Evolutionary conservation across 1,139 yeast genomes (phyloP), one percentile per base, ranked within the genome.

Genomic region (Candida sp.): DNA sequence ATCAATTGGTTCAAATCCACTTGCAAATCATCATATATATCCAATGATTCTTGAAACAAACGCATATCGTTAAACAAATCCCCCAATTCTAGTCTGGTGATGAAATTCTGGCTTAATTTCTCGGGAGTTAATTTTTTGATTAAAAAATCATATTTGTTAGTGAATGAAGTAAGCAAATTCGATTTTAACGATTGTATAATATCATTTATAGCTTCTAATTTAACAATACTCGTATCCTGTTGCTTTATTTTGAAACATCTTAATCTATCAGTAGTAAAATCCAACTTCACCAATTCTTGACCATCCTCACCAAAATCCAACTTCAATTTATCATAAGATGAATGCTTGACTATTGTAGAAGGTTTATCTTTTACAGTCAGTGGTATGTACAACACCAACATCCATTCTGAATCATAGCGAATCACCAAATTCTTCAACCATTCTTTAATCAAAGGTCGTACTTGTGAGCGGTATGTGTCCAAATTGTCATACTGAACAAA

Each of bases 401-500:
- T 68, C 87, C 93, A 86, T 46, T 84, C 87, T 7, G 82, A 47
- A 69, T 65, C 36, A 55, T 62, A 36, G 56, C 63, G 43, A 58
- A 67, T 39, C 7, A 84, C 78, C 41, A 75, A 64, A 15, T 74
- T 65, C 41, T 72, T 70, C 32, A 87, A 68, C 99, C 99, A 93
- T 55, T 87, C 95, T 43, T 77, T 74, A 27, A 91, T 79, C 54
- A 89, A 70, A 1, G 95, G 95, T 39, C 99, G 75, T 0, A 85
- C 90, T 53, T 84, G 87, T 1, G 84, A 66, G 50, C 95, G 73
- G 61, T 93, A 93, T 2, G 79, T 79, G 15, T 91, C 98, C 34
- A 82, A 63, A 36, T 77, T 79, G 7, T 81, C 82, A 47, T 84
- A 78, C 46, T 77, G 77, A 5, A 93, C 75, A 47, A 91, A 77